Evolutionary conservation across 2,329 filamentous ascomycete species (phyloP).

Genomic region (Pseudocercospora ulei): DNA sequence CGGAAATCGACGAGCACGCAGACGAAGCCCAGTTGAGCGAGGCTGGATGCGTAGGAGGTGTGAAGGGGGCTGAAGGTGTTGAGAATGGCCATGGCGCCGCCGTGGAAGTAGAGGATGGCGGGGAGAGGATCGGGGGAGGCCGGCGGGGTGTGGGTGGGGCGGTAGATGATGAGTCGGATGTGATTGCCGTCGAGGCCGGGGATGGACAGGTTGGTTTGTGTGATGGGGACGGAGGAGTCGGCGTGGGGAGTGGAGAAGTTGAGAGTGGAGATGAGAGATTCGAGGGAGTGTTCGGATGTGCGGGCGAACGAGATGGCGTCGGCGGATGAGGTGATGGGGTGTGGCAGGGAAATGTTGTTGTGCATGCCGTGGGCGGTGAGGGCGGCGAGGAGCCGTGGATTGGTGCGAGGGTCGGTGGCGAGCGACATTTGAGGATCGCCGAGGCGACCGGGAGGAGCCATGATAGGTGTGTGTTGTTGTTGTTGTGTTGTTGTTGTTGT

Average conservation of each 20-base stretch:
- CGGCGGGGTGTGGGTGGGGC: background rate
- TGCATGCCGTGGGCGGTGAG: slow-evolving; percentile 5
- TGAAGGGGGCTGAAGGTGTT: slow-evolving; percentile 25
- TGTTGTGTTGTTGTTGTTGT: too few relatives aligned
- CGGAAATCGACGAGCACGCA: slow-evolving; percentile 30
- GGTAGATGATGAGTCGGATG: slow-evolving; percentile 13
- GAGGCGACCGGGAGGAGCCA: slow-evolving; percentile 3
- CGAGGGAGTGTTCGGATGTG: slow-evolving; percentile 1
- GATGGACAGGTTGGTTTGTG: background rate
- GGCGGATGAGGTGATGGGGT: background rate
- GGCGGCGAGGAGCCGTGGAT: slow-evolving; percentile 1
- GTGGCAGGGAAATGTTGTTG: slow-evolving; percentile 2
- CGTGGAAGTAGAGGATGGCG: slow-evolving; percentile 7
- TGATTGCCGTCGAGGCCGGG: slow-evolving; percentile 19
- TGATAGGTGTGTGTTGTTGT: too few relatives aligned
- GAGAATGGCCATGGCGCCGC: slow-evolving; percentile 26
- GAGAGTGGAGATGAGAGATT: slow-evolving; percentile 5
- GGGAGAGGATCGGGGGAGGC: background rate
- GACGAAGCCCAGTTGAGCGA: slow-evolving; percentile 24
- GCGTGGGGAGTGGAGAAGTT: background rate
- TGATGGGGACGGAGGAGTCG: background rate
- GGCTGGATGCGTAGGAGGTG: slow-evolving; percentile 24
- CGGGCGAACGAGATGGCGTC: background rate
- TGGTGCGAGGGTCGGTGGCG: slow-evolving; percentile 4
- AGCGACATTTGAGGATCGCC: slow-evolving; percentile 6